Base-by-base conservation (phyloP, 257 asterid genomes). In the Primulina eburnea region DNA sequence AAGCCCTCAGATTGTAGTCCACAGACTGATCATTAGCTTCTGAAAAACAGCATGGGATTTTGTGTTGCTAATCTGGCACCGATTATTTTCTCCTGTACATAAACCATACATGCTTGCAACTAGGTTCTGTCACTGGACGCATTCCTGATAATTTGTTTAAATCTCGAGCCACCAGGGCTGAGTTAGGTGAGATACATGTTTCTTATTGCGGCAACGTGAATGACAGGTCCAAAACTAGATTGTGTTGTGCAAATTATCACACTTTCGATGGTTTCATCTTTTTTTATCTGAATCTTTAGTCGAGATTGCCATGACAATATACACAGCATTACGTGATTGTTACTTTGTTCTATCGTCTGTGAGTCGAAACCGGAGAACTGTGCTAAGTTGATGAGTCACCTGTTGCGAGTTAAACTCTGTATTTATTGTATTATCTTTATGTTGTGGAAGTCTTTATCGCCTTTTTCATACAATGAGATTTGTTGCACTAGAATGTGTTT, bases 1-100 rank as follows among this genome's bases (percentile, higher is more conserved):
- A 83, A 78, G 73, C 76, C 82, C 71, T 64, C 83, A 32, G 77
- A 80, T 77, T 33, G 64, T 63, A 70, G 72, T 66, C 59, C 74
- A 12, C 81, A 70, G 43, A 70, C 33, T 24, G 81, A 50, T 50
- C 57, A 50, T 50, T 50, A 50, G 57, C n/a, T 43, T 12, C 55
- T 43, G 18, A 43, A 43, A 40, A 1, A 43, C 55, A 50, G 7
- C 57, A 5, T 50, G 57, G 57, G 57, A 16, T 50, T 12, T 38
- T 16, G 7, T 35, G 8, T 35, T 14, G 20, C 21, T 50, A 5
- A 16, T 50, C 21, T 17, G 20, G 57, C 57, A 50, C 20, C 20
- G 14, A 5, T 50, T 17, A 50, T 4, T 12, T 17, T 16, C 21
- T 16, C 17, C 21, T 50, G 21, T 50, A 12, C 57, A 50, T 47